phyloP scores from a whole-genome alignment of 1,284 basidiomycete genomes.

The Omphalotus olearius region DNA sequence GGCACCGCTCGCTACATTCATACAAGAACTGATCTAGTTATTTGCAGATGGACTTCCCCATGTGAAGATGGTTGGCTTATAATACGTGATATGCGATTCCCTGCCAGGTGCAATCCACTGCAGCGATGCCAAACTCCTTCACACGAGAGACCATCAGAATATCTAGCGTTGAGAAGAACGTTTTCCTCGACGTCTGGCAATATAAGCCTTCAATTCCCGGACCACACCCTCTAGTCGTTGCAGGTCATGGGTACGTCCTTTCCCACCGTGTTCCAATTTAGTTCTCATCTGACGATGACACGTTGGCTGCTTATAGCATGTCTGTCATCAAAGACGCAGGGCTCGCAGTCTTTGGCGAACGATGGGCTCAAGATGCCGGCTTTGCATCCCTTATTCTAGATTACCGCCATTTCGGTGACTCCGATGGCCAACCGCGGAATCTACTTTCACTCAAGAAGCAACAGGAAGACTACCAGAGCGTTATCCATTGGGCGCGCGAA shows the following conservation, averaged over 20 bases:
- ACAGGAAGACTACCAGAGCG: conserved; percentile 20
- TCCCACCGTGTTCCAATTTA: no score
- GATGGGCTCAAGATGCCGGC: conserved; percentile 20
- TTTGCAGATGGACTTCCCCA: no score
- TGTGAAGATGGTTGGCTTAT: no score
- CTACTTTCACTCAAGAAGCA: conserved; percentile 19
- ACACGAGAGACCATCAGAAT: conserved; percentile 15
- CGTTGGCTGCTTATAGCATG: conserved; percentile 12
- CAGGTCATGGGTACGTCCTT: conserved; percentile 20
- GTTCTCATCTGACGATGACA: no score
- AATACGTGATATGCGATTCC: no score
- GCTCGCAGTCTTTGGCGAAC: conserved; percentile 20
- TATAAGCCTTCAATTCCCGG: conserved; percentile 15
- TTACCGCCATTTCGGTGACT: conserved; percentile 23
- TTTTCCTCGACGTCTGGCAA: conserved; percentile 17
- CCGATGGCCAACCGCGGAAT: conserved; percentile 21
- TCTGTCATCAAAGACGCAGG: conserved; percentile 24
- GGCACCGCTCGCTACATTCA: no score
- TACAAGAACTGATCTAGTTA: no score
- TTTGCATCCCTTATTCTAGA: conserved; percentile 25
- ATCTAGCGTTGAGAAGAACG: conserved; percentile 12
- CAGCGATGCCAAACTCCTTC: background rate
- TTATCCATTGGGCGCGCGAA: conserved; percentile 20
- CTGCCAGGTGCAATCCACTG: no score
- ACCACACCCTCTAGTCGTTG: conserved; percentile 20